A percentile compares a stretch with the other conserved stretches of the same genome.
These are phyloP conservation scores for Sclerotinia minor DNA, from an alignment of 2,329 filamentous ascomycete genomes.

Conservation along the genomic window DNA sequence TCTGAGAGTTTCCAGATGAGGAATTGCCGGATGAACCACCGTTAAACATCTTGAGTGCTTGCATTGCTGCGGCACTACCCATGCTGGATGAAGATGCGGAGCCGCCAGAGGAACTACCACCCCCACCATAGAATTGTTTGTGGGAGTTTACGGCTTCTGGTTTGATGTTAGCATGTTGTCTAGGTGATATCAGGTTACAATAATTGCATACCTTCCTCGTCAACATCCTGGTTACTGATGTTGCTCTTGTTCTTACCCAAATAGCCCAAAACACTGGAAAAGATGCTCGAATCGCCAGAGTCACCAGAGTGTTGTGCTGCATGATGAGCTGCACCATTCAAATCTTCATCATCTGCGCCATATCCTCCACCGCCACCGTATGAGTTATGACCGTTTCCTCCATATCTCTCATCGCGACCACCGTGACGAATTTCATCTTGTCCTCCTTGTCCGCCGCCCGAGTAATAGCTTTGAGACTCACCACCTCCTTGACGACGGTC, in stretches of 20 bases:
- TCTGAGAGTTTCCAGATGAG: slow-evolving; percentile 60
- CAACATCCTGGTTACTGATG: slow-evolving; percentile 53
- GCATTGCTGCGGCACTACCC: slow-evolving; percentile 76
- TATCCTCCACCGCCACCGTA: slow-evolving; percentile 38
- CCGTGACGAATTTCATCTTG: slow-evolving; percentile 23
- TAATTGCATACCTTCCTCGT: slow-evolving; percentile 51
- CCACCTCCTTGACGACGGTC: slow-evolving; percentile 17
- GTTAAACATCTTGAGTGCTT: slow-evolving; percentile 78
- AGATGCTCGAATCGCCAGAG: slow-evolving; percentile 52
- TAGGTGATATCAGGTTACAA: neutral
- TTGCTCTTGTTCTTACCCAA: slow-evolving; percentile 55
- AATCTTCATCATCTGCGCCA: slow-evolving; percentile 49
- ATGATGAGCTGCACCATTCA: slow-evolving; percentile 54
- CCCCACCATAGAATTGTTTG: slow-evolving; percentile 68
- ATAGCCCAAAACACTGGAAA: slow-evolving; percentile 56
- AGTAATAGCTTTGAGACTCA: slow-evolving; percentile 22
- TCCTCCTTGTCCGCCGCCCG: slow-evolving; percentile 16
- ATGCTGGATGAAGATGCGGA: slow-evolving; percentile 53
- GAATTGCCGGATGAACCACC: slow-evolving; percentile 51
- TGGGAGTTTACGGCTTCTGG: slow-evolving; percentile 71
- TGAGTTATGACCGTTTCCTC: slow-evolving; percentile 30
- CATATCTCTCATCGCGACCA: slow-evolving; percentile 30
- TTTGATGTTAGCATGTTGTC: neutral
- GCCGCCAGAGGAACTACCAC: slow-evolving; percentile 48
- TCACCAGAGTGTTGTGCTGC: slow-evolving; percentile 55